A percentile compares a stretch with the other conserved stretches of the same genome.
Evolutionary conservation across 306 rosid species (phyloP).

Genomic region (Abrus pulchellus): DNA sequence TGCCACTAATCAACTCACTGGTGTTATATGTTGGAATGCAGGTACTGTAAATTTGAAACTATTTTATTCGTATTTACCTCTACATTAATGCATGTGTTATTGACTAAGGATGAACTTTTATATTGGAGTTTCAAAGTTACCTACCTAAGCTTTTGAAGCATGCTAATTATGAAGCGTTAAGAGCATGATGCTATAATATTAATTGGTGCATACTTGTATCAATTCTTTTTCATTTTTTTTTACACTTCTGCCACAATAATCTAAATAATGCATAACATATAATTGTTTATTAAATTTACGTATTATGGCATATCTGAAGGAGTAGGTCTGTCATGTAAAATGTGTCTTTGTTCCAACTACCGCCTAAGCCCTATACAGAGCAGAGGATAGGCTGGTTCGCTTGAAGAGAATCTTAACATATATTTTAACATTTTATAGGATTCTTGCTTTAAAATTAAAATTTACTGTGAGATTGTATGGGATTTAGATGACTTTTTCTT

Average conservation of each 20-base stretch:
- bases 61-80: not conserved
- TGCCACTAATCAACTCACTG: constrained; percentile 91
- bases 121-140: constrained; percentile 21
- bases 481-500: too few relatives aligned
- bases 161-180: not conserved
- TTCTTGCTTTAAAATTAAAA: not conserved
- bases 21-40: constrained; percentile 98
- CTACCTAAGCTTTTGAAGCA: not conserved
- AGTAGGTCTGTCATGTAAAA: not conserved
- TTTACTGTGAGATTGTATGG: not conserved
- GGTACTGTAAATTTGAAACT: constrained; percentile 57
- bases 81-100: not conserved
- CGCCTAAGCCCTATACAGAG: too few relatives aligned
- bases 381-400: too few relatives aligned
- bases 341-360: too few relatives aligned
- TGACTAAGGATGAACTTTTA: not conserved
- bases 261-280: not conserved
- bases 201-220: not conserved
- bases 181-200: not conserved
- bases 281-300: not conserved
- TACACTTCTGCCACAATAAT: not conserved
- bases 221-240: not conserved
- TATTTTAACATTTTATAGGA: too few relatives aligned
- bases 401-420: too few relatives aligned
- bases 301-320: not conserved